phyloP scores from a whole-genome alignment of 2,329 filamentous ascomycete species.

The Fusarium penzigii region DNA sequence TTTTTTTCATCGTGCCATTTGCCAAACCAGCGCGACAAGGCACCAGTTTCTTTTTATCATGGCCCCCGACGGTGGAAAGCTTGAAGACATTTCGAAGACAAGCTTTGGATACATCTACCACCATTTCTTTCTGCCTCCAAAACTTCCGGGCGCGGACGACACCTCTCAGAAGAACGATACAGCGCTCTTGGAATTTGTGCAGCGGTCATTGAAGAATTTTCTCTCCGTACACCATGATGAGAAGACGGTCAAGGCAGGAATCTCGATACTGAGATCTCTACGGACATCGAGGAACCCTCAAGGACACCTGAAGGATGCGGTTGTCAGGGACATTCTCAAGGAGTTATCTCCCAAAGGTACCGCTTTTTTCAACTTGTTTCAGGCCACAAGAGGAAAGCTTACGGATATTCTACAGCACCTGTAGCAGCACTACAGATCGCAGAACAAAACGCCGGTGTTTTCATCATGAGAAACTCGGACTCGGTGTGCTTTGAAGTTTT shows the following conservation, averaged over 20 bases:
- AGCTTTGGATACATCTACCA: constrained; percentile 13
- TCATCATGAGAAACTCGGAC: constrained; percentile 1
- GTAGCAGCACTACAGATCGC: constrained; percentile 5
- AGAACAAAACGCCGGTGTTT: constrained; percentile 17
- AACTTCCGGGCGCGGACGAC: constrained; percentile 27
- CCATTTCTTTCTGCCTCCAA: constrained; percentile 36
- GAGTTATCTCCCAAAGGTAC: constrained; percentile 5
- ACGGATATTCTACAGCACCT: background rate
- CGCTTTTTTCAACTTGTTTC: background rate
- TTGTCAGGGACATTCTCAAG: background rate
- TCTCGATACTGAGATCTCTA: constrained; percentile 14
- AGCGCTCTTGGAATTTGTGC: constrained; percentile 7
- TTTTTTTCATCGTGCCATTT: no score
- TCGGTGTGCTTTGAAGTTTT: constrained; percentile 14
- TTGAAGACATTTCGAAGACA: no score
- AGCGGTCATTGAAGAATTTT: constrained; percentile 7
- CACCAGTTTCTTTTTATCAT: no score
- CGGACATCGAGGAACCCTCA: background rate
- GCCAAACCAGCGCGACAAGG: no score
- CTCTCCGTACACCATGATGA: background rate
- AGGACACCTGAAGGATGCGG: constrained; percentile 5
- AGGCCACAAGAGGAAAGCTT: no score
- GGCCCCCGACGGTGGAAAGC: no score
- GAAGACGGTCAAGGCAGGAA: background rate
- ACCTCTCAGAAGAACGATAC: background rate